Evolutionary conservation across 1,284 basidiomycete genomes (phyloP).

Genomic region (Rhodotorula sp.): DNA sequence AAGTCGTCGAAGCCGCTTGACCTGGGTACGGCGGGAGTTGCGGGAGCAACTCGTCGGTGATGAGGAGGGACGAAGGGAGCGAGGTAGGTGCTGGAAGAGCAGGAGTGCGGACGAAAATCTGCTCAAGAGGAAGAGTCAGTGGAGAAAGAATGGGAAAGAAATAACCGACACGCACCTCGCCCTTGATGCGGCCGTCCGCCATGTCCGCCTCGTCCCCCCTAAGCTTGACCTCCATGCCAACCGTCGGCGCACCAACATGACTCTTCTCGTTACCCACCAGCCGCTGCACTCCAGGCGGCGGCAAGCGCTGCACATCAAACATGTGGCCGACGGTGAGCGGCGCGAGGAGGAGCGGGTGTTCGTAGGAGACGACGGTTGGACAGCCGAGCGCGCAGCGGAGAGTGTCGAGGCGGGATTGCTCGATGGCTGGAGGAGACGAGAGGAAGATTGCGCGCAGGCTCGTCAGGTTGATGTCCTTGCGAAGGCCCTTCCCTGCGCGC

Average conservation of each 20-base stretch:
- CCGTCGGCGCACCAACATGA: slow-evolving; percentile 37
- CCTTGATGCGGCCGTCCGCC: slow-evolving; percentile 17
- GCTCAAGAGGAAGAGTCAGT: background rate
- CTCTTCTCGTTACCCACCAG: slow-evolving; percentile 17
- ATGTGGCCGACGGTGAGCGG: slow-evolving; percentile 30
- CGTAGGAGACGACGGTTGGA: slow-evolving; percentile 29
- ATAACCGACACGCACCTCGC: slow-evolving; percentile 23
- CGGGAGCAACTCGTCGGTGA: slow-evolving; percentile 14
- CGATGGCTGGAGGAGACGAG: slow-evolving; percentile 15
- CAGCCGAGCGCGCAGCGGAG: slow-evolving; percentile 37
- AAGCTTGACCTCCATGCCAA: slow-evolving; percentile 40
- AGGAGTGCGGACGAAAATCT: slow-evolving; percentile 34
- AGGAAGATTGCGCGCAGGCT: slow-evolving; percentile 33
- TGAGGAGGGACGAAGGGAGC: slow-evolving; percentile 15
- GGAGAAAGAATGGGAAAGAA: background rate
- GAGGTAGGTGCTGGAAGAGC: slow-evolving; percentile 21
- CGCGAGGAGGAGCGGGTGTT: slow-evolving; percentile 34
- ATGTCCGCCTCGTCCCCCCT: slow-evolving; percentile 34
- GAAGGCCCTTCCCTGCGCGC: slow-evolving; percentile 24
- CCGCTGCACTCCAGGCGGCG: slow-evolving; percentile 15
- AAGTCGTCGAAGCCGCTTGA: background rate
- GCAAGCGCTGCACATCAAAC: slow-evolving; percentile 40
- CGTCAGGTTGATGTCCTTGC: slow-evolving; percentile 30
- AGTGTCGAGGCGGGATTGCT: slow-evolving; percentile 33
- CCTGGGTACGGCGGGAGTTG: slow-evolving; percentile 24